phyloP scores from a whole-genome alignment of 805 yeast species.

The Lipomyces anomalus region DNA sequence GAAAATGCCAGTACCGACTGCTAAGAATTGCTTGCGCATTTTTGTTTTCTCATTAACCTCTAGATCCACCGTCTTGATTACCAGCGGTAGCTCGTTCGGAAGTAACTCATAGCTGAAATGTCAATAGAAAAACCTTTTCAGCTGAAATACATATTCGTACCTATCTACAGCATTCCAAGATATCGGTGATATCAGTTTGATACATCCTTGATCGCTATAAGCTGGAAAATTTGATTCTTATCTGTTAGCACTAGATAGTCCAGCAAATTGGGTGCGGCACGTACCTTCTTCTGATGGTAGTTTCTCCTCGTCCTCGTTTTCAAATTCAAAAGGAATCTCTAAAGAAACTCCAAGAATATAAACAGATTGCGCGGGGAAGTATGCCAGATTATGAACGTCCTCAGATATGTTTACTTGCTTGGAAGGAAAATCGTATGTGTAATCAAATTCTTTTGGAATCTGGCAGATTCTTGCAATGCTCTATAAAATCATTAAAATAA shows the following conservation, averaged over 20 bases:
- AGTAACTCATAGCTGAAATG: slow-evolving; percentile 6
- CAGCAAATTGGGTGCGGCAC: background rate
- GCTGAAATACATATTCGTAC: slow-evolving; percentile 49
- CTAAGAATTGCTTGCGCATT: slow-evolving; percentile 57
- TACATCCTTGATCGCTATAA: slow-evolving; percentile 49
- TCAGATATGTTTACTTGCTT: slow-evolving; percentile 48
- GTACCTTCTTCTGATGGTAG: slow-evolving; percentile 44
- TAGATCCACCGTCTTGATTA: slow-evolving; percentile 49
- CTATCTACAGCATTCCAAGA: slow-evolving; percentile 75
- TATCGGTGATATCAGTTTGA: slow-evolving; percentile 64
- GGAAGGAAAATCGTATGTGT: slow-evolving; percentile 58
- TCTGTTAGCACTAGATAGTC: no score
- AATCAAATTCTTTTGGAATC: slow-evolving; percentile 40
- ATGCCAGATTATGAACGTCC: slow-evolving; percentile 61
- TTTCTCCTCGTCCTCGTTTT: slow-evolving; percentile 68
- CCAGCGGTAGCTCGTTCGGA: slow-evolving; percentile 55
- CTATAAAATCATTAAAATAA: background rate
- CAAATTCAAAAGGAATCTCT: slow-evolving; percentile 54
- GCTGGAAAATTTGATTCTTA: slow-evolving; percentile 36
- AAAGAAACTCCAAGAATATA: slow-evolving; percentile 56
- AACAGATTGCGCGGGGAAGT: slow-evolving; percentile 60
- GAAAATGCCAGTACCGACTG: slow-evolving; percentile 71
- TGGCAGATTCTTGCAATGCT: slow-evolving; percentile 33
- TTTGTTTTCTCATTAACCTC: slow-evolving; percentile 36
- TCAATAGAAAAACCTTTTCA: background rate